Conservation (phyloP, 108 stramenopile genomes). For the Mediolabrus comicus region DNA sequence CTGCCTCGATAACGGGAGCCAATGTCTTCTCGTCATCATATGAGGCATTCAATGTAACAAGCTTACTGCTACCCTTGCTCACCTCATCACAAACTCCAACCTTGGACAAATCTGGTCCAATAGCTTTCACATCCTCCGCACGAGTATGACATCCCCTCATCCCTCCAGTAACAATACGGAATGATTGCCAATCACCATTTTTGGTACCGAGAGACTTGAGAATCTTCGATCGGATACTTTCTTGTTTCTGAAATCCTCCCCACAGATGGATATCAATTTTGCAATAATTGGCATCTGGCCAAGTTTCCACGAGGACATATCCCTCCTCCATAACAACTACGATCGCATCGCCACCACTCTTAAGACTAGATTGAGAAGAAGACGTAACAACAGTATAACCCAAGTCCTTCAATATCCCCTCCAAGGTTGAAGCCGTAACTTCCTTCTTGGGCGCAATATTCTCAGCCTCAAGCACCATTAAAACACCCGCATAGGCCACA, state of each 20-base stretch:
- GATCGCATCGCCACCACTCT: conserved; percentile 20
- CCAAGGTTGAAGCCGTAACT: conserved; percentile 9
- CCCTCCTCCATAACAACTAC: conserved; percentile 41
- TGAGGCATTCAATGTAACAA: conserved; percentile 23
- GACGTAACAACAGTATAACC: conserved; percentile 28
- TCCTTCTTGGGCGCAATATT: conserved; percentile 4
- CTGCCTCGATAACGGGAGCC: conserved; percentile 34
- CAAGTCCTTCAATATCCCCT: conserved; percentile 14
- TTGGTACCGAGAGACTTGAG: conserved; percentile 20
- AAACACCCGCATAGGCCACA: conserved; percentile 43
- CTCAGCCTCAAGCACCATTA: conserved; percentile 77
- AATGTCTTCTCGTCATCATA: conserved; percentile 27
- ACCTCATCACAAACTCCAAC: conserved; percentile 25
- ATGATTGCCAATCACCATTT: conserved; percentile 36
- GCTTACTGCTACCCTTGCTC: conserved; percentile 9
- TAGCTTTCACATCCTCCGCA: conserved; percentile 67
- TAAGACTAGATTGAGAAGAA: conserved; percentile 30
- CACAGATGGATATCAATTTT: conserved; percentile 49
- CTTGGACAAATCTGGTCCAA: conserved; percentile 60
- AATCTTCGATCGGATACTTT: conserved; percentile 44
- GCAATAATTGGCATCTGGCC: conserved; percentile 46
- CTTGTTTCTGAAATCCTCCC: conserved; percentile 36
- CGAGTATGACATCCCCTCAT: conserved; percentile 73
- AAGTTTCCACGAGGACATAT: conserved; percentile 54
- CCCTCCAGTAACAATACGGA: conserved; percentile 75